phyloP scores from a whole-genome alignment of 2,329 filamentous ascomycete species.

The Plectosphaerella sp. region DNA sequence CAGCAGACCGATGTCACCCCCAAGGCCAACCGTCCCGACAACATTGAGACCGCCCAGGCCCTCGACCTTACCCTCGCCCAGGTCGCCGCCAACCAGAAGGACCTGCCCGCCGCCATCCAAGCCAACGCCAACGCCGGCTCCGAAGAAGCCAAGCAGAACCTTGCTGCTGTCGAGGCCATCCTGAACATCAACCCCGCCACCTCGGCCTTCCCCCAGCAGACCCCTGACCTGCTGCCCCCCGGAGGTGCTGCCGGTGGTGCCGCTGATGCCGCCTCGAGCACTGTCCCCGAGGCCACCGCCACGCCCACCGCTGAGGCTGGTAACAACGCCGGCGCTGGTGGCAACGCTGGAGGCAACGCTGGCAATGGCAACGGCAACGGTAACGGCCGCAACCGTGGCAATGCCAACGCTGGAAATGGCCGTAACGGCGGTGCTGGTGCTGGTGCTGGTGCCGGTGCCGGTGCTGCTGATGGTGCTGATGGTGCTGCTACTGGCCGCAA shows the following conservation, averaged over 20 bases:
- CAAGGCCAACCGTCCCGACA: slow-evolving; percentile 36
- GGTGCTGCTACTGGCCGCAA: neutral
- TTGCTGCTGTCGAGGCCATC: slow-evolving; percentile 33
- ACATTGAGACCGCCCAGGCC: slow-evolving; percentile 40
- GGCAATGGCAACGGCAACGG: neutral
- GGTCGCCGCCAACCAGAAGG: slow-evolving; percentile 43
- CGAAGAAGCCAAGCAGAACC: slow-evolving; percentile 18
- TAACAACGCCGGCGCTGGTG: slow-evolving; percentile 7
- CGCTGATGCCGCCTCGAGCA: neutral
- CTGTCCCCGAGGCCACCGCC: slow-evolving; percentile 14
- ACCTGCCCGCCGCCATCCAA: slow-evolving; percentile 35
- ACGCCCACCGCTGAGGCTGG: slow-evolving; percentile 8
- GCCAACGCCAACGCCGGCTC: slow-evolving; percentile 38
- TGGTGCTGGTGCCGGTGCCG: neutral
- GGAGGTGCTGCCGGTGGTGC: neutral
- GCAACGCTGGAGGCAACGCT: slow-evolving; percentile 3
- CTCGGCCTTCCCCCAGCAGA: slow-evolving; percentile 25
- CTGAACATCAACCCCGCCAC: slow-evolving; percentile 23
- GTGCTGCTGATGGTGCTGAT: neutral
- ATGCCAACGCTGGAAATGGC: slow-evolving; percentile 11
- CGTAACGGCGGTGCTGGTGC: slow-evolving; percentile 9
- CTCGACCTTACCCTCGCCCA: slow-evolving; percentile 41
- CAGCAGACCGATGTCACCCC: slow-evolving; percentile 44
- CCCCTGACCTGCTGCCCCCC: slow-evolving; percentile 15
- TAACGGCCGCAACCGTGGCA: slow-evolving; percentile 9